A percentile compares a stretch with the other conserved stretches of the same genome.
phyloP scores from a whole-genome alignment of 768 basidiomycete species.

The Antrodiella citrinella region DNA sequence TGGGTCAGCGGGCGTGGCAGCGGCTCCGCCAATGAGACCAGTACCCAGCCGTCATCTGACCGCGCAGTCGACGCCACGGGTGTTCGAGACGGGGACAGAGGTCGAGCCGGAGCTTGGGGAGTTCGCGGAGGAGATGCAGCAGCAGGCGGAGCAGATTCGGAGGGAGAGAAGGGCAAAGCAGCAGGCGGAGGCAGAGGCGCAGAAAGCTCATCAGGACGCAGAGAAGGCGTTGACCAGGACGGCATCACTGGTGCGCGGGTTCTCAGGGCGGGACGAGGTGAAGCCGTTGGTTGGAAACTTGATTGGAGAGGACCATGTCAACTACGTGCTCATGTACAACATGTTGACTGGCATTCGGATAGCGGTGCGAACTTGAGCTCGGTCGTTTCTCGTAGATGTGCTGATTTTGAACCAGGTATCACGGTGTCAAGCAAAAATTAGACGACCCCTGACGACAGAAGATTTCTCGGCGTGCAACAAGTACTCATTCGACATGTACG shows the following conservation, averaged over 20 bases:
- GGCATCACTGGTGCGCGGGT: conserved; percentile 18
- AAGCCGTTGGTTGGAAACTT: conserved; percentile 83
- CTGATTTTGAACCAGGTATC: conserved; percentile 57
- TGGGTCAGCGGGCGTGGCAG: conserved; percentile 33
- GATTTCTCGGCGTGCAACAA: conserved; percentile 90
- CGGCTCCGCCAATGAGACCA: conserved; percentile 11
- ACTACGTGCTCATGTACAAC: conserved; percentile 99
- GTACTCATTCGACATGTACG: conserved; percentile 94
- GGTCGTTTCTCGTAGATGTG: neutral
- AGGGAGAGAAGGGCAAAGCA: conserved; percentile 71
- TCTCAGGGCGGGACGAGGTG: conserved; percentile 34
- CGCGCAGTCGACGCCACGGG: conserved; percentile 4
- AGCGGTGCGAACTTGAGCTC: conserved; percentile 46
- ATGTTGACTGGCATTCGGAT: conserved; percentile 99
- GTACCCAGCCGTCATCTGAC: conserved; percentile 15
- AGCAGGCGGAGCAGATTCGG: conserved; percentile 84
- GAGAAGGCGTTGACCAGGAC: conserved; percentile 40
- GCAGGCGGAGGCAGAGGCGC: conserved; percentile 50
- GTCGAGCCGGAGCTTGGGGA: conserved; percentile 37
- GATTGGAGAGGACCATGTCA: conserved; percentile 97
- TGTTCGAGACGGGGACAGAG: conserved; percentile 5
- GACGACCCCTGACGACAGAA: conserved; percentile 72
- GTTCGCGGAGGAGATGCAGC: conserved; percentile 73
- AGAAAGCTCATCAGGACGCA: conserved; percentile 55
- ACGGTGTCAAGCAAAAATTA: conserved; percentile 91